Conservation (phyloP, 202 grass and related monocot species). For the Digitaria exilis region DNA sequence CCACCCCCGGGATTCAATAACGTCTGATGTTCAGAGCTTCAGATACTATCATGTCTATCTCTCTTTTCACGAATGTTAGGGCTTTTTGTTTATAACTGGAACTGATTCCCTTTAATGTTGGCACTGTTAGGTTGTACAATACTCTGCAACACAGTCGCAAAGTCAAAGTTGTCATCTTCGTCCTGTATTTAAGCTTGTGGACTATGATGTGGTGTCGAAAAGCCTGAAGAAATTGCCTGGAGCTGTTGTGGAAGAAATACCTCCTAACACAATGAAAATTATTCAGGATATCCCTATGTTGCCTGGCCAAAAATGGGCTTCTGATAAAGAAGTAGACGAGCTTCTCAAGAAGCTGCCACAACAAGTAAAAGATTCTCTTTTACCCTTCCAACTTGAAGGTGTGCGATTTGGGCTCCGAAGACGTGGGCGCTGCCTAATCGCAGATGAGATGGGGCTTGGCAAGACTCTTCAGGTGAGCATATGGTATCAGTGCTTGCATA, state of each 20-base stretch:
- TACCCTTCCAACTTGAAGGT: slow-evolving; percentile 93
- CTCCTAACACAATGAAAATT: slow-evolving; percentile 58
- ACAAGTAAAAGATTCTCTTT: slow-evolving; percentile 58
- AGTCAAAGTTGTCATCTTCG: slow-evolving; percentile 65
- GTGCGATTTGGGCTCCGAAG: slow-evolving; percentile 83
- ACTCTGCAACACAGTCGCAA: slow-evolving; percentile 50
- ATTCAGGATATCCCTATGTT: slow-evolving; percentile 54
- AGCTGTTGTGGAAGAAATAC: slow-evolving; percentile 67
- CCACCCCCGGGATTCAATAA: no score
- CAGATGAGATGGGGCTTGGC: slow-evolving; percentile 98
- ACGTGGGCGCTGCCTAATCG: slow-evolving; percentile 81
- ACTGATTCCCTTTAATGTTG: slow-evolving; percentile 33
- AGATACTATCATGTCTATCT: not conserved
- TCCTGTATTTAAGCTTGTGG: slow-evolving; percentile 74
- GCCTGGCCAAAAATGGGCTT: slow-evolving; percentile 39
- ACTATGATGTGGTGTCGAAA: slow-evolving; percentile 68
- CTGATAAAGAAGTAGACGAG: slow-evolving; percentile 71
- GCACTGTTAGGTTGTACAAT: slow-evolving; percentile 65
- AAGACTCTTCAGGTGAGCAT: slow-evolving; percentile 87
- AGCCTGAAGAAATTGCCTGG: slow-evolving; percentile 73
- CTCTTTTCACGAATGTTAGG: not conserved
- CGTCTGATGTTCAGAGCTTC: no score
- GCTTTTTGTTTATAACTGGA: slow-evolving; percentile 22
- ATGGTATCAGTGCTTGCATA: slow-evolving; percentile 3
- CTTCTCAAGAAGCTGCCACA: slow-evolving; percentile 68